These are phyloP conservation scores for Fusarium scirpi DNA, from an alignment of 2,329 filamentous ascomycete genomes.

Conservation along the genomic window DNA sequence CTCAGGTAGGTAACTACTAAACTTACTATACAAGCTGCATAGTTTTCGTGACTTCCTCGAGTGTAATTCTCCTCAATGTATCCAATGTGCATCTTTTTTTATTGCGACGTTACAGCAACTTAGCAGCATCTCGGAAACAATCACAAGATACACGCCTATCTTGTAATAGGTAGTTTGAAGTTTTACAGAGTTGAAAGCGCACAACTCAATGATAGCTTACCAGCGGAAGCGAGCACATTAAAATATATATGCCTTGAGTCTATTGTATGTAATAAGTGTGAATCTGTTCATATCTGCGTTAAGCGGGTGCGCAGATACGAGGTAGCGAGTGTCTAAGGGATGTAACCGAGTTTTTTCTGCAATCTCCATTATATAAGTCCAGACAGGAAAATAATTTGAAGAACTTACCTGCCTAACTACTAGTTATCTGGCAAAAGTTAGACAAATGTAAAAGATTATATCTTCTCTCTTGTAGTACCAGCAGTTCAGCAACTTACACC, in stretches of 20 bases:
- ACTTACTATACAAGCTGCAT: accelerated
- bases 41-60: neutral
- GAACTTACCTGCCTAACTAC: too few species aligned
- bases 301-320: neutral
- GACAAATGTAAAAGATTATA: neutral
- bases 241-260: neutral
- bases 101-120: neutral
- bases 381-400: neutral
- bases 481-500: neutral
- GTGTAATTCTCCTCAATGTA: neutral
- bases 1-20: neutral
- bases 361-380: neutral
- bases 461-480: neutral
- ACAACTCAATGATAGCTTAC: neutral
- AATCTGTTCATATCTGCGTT: neutral
- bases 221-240: neutral
- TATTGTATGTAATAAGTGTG: neutral
- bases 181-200: neutral
- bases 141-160: neutral
- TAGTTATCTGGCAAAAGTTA: too few species aligned
- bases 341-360: too few species aligned
- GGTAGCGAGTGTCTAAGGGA: neutral
- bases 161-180: neutral
- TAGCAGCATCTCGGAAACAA: neutral
- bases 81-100: too few species aligned